Percentiles rank a stretch among this genome's conserved stretches.
phyloP scores from a whole-genome alignment of 441 rosid species.

The Sinapis alba region DNA sequence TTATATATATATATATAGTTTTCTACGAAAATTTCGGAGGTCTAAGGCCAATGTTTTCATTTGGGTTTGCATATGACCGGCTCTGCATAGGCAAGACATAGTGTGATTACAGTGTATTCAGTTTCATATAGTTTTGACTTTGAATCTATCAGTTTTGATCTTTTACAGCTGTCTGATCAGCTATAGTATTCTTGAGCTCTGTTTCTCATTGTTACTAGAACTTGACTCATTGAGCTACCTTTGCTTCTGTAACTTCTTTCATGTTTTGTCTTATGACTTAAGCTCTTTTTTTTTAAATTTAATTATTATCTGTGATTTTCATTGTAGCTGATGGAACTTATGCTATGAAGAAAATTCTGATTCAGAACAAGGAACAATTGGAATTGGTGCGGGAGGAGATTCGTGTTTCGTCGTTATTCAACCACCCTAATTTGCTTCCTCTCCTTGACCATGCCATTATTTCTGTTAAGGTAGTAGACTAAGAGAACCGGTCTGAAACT shows the following conservation, averaged over 20 bases:
- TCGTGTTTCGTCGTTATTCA: constrained; percentile 87
- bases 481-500: background rate
- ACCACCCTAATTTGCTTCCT: constrained; percentile 90
- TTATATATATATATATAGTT: too few relatives aligned
- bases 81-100: constrained; percentile 8
- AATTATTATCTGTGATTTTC: background rate
- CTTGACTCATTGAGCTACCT: background rate
- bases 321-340: constrained; percentile 89
- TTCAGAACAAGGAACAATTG: constrained; percentile 89
- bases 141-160: background rate
- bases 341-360: constrained; percentile 97
- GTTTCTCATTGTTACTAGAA: constrained; percentile 1
- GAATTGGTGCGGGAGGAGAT: constrained; percentile 97
- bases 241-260: constrained; percentile 8
- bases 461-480: constrained; percentile 75
- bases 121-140: background rate
- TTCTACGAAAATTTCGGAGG: too few relatives aligned
- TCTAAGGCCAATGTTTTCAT: too few relatives aligned
- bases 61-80: too few relatives aligned
- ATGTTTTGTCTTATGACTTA: background rate
- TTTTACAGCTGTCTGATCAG: background rate
- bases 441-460: constrained; percentile 97
- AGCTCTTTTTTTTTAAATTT: background rate
- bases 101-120: background rate
- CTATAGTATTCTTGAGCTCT: constrained; percentile 11